Base-by-base conservation (phyloP, 2,329 filamentous ascomycete genomes). In the Curvularia sp. region DNA sequence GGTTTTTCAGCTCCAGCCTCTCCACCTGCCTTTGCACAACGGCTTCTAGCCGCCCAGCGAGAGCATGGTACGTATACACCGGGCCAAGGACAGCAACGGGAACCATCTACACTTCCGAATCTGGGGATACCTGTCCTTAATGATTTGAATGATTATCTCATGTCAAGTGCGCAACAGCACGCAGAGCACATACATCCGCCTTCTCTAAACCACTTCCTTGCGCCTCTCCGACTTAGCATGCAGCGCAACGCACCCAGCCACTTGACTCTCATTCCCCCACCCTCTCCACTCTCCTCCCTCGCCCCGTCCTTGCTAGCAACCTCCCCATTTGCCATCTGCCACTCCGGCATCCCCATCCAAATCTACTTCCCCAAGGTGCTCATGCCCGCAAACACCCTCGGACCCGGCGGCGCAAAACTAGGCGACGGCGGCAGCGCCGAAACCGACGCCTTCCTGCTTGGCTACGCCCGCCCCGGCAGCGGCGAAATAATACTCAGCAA, bases 401-500 rank as follows among this genome's bases (percentile, higher is more conserved):
- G 51, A 1, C 55, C 51, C n/a, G 38, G 39, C 28, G 62, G 59
- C 30, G n/a, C 34, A 13, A 51, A 30, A 28, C 30, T 60, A 21
- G 63, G 53, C 41, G 49, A 60, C 32, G 23, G 13, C 15, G 47
- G 57, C 15, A 21, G 45, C 12, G 46, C 34, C 27, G 63, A 66
- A 30, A 74, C 70, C 8, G 73, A 76, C 41, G 73, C 70, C 5
- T 32, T 76, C 2, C 52, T 76, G 9, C 59, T 76, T 9, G 74
- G 74, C 6, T 54, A 69, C 49, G 50, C 66, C 1, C 25, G 57
- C 1, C 51, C 59, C 1, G 48, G 48, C 1, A 66, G 52, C 7
- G 57, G 59, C 0, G 46, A 45, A 2, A 48, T 73, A 2, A 42
- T 42, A 0, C 52, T 75, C 0, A 58, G 21, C n/a, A 64, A 65